Conservation (phyloP, 345 rosid genomes). For the Arabidopsis thaliana region DNA sequence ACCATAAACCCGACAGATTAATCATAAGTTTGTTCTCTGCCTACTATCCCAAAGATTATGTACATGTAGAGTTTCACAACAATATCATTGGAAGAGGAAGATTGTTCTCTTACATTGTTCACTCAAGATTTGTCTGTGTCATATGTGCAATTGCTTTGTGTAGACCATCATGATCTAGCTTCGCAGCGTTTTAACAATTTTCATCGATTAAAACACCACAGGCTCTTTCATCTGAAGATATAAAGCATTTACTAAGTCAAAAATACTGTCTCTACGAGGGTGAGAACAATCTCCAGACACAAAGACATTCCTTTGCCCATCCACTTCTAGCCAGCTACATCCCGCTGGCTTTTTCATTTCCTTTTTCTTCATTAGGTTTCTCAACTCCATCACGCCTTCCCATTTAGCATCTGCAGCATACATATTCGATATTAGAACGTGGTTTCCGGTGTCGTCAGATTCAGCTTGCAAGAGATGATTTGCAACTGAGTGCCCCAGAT, state of each 20-base stretch:
- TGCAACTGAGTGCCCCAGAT: constrained; percentile 63
- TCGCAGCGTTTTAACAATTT: constrained; percentile 21
- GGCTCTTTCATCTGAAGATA: constrained; percentile 67
- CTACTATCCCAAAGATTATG: constrained; percentile 28
- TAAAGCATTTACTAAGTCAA: constrained; percentile 49
- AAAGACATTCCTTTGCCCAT: constrained; percentile 60
- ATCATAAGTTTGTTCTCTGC: constrained; percentile 22
- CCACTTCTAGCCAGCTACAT: constrained; percentile 93
- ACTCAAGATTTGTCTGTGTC: constrained; percentile 29
- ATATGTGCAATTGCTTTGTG: constrained; percentile 19
- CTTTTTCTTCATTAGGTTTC: constrained; percentile 70
- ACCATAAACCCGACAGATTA: constrained; percentile 37
- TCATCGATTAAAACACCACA: constrained; percentile 43
- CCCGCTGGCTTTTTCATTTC: constrained; percentile 82
- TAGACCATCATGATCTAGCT: constrained; percentile 18
- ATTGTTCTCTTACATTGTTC: constrained; percentile 12
- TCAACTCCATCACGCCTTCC: constrained; percentile 75
- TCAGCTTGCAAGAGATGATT: constrained; percentile 66
- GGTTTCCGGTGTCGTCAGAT: constrained; percentile 63
- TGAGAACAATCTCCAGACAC: constrained; percentile 77
- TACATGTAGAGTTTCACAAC: constrained; percentile 28
- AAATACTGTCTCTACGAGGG: constrained; percentile 58
- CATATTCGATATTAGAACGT: constrained; percentile 78
- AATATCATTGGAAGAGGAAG: constrained; percentile 36
- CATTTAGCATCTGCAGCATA: constrained; percentile 85